Evolutionary conservation across 345 rosid genomes (phyloP), one percentile per base, ranked within the genome.

Genomic region (Populus euphratica): DNA sequence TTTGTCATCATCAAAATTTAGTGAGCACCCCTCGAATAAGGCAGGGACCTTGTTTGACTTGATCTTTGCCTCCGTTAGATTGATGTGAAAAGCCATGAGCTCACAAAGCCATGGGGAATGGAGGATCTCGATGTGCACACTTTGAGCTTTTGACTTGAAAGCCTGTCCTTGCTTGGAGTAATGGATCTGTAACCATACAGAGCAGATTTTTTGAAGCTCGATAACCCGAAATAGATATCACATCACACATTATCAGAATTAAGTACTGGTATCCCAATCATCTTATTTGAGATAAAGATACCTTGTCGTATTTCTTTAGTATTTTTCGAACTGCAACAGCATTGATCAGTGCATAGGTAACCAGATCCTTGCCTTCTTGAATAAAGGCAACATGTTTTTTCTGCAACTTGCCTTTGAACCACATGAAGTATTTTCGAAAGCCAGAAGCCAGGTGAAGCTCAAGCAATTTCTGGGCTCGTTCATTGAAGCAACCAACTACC

Each of bases 71-170:
- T 90, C 93, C 82, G 89, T 91, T 80, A 92, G 72, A 78, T 93
- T 96, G 78, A 96, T 89, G 78, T 92, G 96, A 82, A 92, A 92
- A 76, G 98, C 99, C 86, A 90, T 90, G 36, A 93, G 97, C 84
- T 96, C 97, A 41, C 94, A 92, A 7, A 93, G 91, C 98, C 98
- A 93, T 11, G 98, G 98, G 29, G 99, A 96, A 52, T 91, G 96
- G 64, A 96, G 94, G 82, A 96, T 96, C 77, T 96, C 98, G 13
- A 91, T 83, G 73, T 89, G 91, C 98, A 96, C 89, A 52, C 88
- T 90, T 77, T 91, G 97, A 2, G 91, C 93, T 68, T 89, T 89
- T 10, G 98, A 88, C 89, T 87, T 91, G 83, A 96, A 96, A 69
- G 90, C 93, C 85, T 92, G 98, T 43, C 99, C 99, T 91, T 93